Evolutionary conservation across 2,329 filamentous ascomycete species (phyloP), one percentile per base, ranked within the genome.

Genomic region (Cercospora citrullina): DNA sequence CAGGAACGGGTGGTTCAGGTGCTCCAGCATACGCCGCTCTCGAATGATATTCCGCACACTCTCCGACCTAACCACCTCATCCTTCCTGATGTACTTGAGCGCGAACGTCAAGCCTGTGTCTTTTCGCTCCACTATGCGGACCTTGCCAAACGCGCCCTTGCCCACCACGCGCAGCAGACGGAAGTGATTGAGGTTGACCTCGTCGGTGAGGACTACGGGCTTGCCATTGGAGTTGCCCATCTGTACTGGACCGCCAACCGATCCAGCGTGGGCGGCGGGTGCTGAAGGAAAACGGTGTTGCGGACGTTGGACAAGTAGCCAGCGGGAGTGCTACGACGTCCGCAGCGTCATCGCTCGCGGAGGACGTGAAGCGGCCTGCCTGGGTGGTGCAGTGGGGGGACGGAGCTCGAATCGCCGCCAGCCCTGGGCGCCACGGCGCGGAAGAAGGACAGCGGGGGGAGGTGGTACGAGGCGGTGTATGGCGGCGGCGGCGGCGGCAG

Each of bases 151-250:
- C 66, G 95, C 95, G 76, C 95, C 95, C 81, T 97, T 96, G 73
- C 95, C 95, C 74, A 99, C 95, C 71, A 99, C 95, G 78, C 95
- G 90, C 72, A 98, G 84, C 65, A 99, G 86, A 73, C 94, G 92
- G 81, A 99, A 99, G 82, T 99, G 95, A 78, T 97, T 97, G 75
- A 99, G 89, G 80, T 94, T 98, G 75, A 97, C 95, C 90, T 97
- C 92, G 84, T 96, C 94, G 82, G 91, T 92, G 82, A 94, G 90
- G 80, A 93, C 90, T 83, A 96, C 88, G 81, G 92, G 92, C 82
- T 97, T 97, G 81, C 94, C 94, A 82, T 94, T 93, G 79, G 90
- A 91, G 84, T 98, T 97, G 80, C 94, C 94, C 94, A 98, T 98
- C 77, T 72, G 66, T 45, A 36, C 45, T 31, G 53, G 14, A 30